A percentile compares a stretch with the other conserved stretches of the same genome.
These are phyloP conservation scores for Kentomonas sorsogonicus DNA, from an alignment of 208 protist genomes.

Conservation along the genomic window DNA sequence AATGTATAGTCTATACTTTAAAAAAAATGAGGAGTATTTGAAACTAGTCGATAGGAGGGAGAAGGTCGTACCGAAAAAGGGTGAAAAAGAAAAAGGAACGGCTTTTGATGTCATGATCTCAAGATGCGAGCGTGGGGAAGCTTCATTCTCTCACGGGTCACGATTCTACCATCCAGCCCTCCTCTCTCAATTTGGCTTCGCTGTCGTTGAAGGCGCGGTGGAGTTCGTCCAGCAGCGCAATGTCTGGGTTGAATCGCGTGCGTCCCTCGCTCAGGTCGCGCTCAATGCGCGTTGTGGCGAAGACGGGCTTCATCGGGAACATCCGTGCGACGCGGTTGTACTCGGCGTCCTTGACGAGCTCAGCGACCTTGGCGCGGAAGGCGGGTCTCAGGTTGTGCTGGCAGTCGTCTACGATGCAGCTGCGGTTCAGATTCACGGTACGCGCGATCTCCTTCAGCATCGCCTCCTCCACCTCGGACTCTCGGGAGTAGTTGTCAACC, in stretches of 20 bases:
- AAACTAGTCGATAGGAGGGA: neutral
- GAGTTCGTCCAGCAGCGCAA: constrained; percentile 53
- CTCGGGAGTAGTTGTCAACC: constrained; percentile 41
- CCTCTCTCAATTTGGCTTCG: constrained; percentile 30
- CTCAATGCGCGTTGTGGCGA: constrained; percentile 48
- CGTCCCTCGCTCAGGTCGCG: constrained; percentile 48
- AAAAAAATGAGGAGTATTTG: constrained; percentile 4
- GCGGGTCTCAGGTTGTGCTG: constrained; percentile 38
- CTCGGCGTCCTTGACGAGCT: constrained; percentile 17
- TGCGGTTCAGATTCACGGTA: constrained; percentile 35
- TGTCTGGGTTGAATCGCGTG: constrained; percentile 25
- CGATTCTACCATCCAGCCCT: constrained; percentile 61
- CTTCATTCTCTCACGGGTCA: neutral
- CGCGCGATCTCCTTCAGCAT: constrained; percentile 43
- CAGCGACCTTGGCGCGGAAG: constrained; percentile 48
- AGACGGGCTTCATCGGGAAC: constrained; percentile 60
- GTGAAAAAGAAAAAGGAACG: neutral
- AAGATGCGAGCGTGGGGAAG: no score
- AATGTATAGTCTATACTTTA: neutral
- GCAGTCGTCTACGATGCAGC: constrained; percentile 68
- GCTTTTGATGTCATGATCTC: neutral
- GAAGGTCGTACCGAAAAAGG: constrained; percentile 1
- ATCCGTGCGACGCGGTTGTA: constrained; percentile 50
- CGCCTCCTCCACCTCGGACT: constrained; percentile 50
- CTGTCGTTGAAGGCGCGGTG: constrained; percentile 21